A percentile compares a stretch with the other conserved stretches of the same genome.
Evolutionary conservation across 75 land plant species (phyloP).

Genomic region (Sequoia sempervirens): DNA sequence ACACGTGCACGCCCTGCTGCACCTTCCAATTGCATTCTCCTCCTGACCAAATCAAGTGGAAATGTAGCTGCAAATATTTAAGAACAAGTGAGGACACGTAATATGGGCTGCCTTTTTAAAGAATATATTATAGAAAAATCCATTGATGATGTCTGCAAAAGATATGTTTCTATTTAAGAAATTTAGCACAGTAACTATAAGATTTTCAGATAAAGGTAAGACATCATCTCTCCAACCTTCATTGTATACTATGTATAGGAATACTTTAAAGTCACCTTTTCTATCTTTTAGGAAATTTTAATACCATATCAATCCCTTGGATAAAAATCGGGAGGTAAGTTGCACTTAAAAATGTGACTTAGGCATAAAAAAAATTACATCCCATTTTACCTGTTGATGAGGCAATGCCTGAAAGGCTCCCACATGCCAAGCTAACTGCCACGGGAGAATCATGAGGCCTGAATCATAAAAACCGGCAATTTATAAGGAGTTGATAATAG

Average conservation of each 20-base stretch:
- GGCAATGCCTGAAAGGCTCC: constrained; percentile 90
- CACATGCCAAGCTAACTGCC: constrained; percentile 79
- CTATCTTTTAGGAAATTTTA: background rate
- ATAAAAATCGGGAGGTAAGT: background rate
- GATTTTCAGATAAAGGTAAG: too few species aligned
- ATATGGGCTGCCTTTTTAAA: background rate
- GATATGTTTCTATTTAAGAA: background rate
- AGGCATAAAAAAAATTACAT: background rate
- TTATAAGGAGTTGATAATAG: background rate
- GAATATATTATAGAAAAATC: background rate
- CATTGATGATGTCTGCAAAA: background rate
- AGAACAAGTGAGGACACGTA: background rate
- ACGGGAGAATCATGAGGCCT: constrained; percentile 73
- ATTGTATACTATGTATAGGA: too few species aligned
- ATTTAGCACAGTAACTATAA: background rate
- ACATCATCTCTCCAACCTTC: too few species aligned
- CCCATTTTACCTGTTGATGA: constrained; percentile 77
- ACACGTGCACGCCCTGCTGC: constrained; percentile 75
- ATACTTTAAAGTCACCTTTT: too few species aligned
- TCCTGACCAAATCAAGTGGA: constrained; percentile 82
- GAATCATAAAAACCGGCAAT: background rate
- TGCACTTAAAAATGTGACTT: background rate
- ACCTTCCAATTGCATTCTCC: constrained; percentile 88
- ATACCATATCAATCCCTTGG: background rate
- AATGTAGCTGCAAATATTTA: constrained; percentile 56